A percentile compares a stretch with the other conserved stretches of the same genome.
phyloP scores from a whole-genome alignment of 257 asterid genomes.

The Scutellaria galericulata region DNA sequence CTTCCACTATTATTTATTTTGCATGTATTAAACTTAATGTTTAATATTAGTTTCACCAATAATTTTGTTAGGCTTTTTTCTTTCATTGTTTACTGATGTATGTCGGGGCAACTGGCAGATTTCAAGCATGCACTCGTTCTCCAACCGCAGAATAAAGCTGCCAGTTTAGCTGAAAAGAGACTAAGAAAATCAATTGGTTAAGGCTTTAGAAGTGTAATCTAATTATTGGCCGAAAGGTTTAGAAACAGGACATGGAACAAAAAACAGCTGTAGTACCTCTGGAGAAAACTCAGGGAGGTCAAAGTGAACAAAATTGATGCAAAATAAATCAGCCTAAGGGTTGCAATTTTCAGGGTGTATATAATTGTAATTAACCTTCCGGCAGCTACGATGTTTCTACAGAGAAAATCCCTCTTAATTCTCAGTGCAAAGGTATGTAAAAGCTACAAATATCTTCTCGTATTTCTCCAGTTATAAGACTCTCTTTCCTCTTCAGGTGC shows the following conservation, averaged over 20 bases:
- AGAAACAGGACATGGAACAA: neutral
- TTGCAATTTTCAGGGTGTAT: conserved; percentile 25
- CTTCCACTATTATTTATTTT: neutral
- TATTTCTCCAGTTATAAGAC: neutral
- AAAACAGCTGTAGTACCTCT: neutral
- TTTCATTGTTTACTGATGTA: neutral
- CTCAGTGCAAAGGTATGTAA: neutral
- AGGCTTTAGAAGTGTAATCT: conserved; percentile 23
- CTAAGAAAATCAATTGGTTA: conserved; percentile 64
- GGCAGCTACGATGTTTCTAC: neutral
- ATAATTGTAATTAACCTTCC: conserved; percentile 3
- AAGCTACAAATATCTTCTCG: neutral
- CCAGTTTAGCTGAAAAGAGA: conserved; percentile 73
- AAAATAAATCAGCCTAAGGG: neutral
- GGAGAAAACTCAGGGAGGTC: conserved; percentile 8
- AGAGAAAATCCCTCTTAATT: neutral
- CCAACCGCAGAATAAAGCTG: conserved; percentile 92
- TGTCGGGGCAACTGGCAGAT: conserved; percentile 53
- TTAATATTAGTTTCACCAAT: neutral
- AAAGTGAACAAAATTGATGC: conserved; percentile 4
- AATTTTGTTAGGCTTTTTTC: neutral
- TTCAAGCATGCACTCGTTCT: conserved; percentile 91
- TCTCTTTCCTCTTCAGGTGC: neutral
- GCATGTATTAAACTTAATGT: neutral
- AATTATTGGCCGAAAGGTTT: neutral